These are phyloP conservation scores for Xylaria venustula DNA, from an alignment of 495 filamentous ascomycete species.

Conservation along the genomic window DNA sequence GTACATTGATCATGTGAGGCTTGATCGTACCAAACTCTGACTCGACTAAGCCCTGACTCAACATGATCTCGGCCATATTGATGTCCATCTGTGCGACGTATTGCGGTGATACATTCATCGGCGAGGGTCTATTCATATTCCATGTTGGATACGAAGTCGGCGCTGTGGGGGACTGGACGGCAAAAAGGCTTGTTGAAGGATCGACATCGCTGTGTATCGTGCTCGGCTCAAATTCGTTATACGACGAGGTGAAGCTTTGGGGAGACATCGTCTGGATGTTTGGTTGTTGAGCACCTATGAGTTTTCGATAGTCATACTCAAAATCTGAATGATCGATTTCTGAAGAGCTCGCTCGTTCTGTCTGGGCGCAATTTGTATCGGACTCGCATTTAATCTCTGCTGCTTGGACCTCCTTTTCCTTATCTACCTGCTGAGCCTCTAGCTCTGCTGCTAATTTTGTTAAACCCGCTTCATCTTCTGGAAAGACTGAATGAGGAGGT, in stretches of 20 bases:
- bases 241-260: slow-evolving; percentile 39
- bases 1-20: slow-evolving; percentile 43
- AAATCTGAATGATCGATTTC: slow-evolving; percentile 53
- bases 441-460: slow-evolving; percentile 48
- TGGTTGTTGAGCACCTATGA: slow-evolving; percentile 30
- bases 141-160: slow-evolving; percentile 29
- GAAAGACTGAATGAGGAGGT: slow-evolving; percentile 51
- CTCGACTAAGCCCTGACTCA: slow-evolving; percentile 43
- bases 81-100: slow-evolving; percentile 37
- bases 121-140: slow-evolving; percentile 32
- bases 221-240: slow-evolving; percentile 41
- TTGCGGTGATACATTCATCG: slow-evolving; percentile 32
- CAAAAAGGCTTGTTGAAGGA: slow-evolving; percentile 24
- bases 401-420: slow-evolving; percentile 25
- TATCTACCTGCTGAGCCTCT: slow-evolving; percentile 41
- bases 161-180: slow-evolving; percentile 30
- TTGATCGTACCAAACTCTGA: slow-evolving; percentile 48
- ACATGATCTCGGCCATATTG: slow-evolving; percentile 37
- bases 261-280: slow-evolving; percentile 46
- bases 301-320: slow-evolving; percentile 48
- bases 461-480: slow-evolving; percentile 52
- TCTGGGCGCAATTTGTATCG: slow-evolving; percentile 35
- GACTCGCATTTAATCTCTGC: slow-evolving; percentile 35
- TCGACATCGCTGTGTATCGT: slow-evolving; percentile 31
- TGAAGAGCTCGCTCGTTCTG: slow-evolving; percentile 51